phyloP scores from a whole-genome alignment of 345 rosid species.

The Theobroma cacao region DNA sequence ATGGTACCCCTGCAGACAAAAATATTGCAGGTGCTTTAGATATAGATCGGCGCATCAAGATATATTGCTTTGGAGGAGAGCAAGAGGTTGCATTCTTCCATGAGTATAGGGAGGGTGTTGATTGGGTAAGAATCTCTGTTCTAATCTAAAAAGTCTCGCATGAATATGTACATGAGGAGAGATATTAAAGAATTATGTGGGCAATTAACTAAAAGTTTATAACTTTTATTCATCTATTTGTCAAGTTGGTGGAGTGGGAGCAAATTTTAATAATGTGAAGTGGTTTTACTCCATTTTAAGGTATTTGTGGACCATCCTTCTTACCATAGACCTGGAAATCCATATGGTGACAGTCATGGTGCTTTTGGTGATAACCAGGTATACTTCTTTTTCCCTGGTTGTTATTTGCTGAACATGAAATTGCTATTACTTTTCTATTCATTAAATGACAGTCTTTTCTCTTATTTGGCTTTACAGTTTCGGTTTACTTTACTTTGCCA shows the following conservation, averaged over 20 bases:
- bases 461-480: conserved; percentile 62
- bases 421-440: conserved; percentile 6
- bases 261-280: neutral
- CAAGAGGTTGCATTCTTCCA: conserved; percentile 88
- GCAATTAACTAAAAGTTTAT: neutral
- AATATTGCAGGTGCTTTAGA: conserved; percentile 49
- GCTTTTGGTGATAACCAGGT: conserved; percentile 98
- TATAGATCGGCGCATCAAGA: conserved; percentile 36
- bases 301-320: conserved; percentile 87
- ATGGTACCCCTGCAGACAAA: conserved; percentile 57
- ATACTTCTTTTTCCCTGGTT: conserved; percentile 14
- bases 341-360: conserved; percentile 78
- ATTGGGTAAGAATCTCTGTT: conserved; percentile 62
- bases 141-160: neutral
- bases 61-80: conserved; percentile 71
- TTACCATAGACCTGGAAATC: conserved; percentile 90
- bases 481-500: conserved; percentile 90
- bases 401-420: neutral
- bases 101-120: conserved; percentile 85
- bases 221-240: conserved; percentile 2
- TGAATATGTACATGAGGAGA: neutral
- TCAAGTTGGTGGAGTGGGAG: neutral
- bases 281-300: conserved; percentile 30
- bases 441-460: conserved; percentile 25
- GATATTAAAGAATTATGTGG: neutral